Conservation (phyloP, 1,284 basidiomycete species). For the Ceratobasidium sp. region DNA sequence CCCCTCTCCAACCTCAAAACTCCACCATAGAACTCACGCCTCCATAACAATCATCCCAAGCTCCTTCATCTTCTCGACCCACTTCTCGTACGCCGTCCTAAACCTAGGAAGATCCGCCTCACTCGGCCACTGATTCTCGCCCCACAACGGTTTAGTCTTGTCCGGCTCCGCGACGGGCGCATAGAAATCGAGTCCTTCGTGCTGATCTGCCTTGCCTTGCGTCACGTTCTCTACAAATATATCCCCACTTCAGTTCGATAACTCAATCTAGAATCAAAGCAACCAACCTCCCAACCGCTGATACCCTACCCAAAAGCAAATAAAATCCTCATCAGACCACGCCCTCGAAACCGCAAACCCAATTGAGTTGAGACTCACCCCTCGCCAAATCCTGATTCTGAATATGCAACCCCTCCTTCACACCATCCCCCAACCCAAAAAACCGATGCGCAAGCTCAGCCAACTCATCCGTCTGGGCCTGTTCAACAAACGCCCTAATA, state of each 20-base stretch:
- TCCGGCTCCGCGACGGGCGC: slow-evolving; percentile 77
- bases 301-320: slow-evolving; percentile 52
- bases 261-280: too few relatives aligned
- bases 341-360: neutral
- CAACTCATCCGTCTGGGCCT: slow-evolving; percentile 74
- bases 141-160: slow-evolving; percentile 77
- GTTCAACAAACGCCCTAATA: slow-evolving; percentile 69
- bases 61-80: slow-evolving; percentile 85
- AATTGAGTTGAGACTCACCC: slow-evolving; percentile 66
- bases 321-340: slow-evolving; percentile 14
- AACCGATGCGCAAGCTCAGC: slow-evolving; percentile 74
- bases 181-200: slow-evolving; percentile 87
- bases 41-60: slow-evolving; percentile 83
- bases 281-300: slow-evolving; percentile 52
- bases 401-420: slow-evolving; percentile 78
- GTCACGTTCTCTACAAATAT: slow-evolving; percentile 83
- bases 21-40: slow-evolving; percentile 66
- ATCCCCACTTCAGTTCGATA: too few relatives aligned
- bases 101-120: slow-evolving; percentile 65
- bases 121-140: slow-evolving; percentile 85
- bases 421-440: slow-evolving; percentile 75
- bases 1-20: neutral
- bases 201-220: slow-evolving; percentile 69
- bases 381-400: slow-evolving; percentile 76
- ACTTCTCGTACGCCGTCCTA: slow-evolving; percentile 71